Percentiles rank a stretch among this genome's conserved stretches.
These are phyloP conservation scores for Tylopilus vinaceipallidus DNA, from an alignment of 768 basidiomycete species.

Conservation along the genomic window DNA sequence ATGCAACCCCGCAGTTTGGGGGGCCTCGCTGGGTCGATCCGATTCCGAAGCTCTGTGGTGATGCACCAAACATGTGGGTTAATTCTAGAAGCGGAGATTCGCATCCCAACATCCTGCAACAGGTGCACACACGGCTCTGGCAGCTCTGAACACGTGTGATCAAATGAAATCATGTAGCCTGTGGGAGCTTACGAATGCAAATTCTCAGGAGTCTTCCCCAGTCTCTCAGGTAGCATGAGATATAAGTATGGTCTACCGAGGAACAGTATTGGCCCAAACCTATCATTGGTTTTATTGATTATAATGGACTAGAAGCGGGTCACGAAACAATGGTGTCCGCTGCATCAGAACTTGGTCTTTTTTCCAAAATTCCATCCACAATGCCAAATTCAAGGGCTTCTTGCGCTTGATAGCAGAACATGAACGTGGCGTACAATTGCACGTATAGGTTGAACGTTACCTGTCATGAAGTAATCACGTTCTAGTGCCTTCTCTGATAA, in stretches of 20 bases:
- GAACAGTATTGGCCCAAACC: conserved; percentile 2
- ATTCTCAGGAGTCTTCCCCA: conserved; percentile 13
- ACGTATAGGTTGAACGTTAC: conserved; percentile 34
- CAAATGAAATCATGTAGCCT: conserved; percentile 11
- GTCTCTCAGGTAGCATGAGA: conserved; percentile 13
- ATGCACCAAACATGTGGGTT: conserved; percentile 15
- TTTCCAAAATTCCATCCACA: conserved; percentile 88
- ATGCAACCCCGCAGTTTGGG: conserved; percentile 33
- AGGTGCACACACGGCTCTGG: conserved; percentile 13
- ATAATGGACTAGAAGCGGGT: conserved; percentile 7
- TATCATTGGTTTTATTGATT: conserved; percentile 14
- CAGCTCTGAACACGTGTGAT: conserved; percentile 23
- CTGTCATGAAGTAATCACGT: conserved; percentile 95
- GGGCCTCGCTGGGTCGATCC: conserved; percentile 26
- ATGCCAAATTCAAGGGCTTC: conserved; percentile 92
- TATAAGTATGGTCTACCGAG: conserved; percentile 2
- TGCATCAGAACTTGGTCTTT: conserved; percentile 59
- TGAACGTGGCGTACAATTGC: conserved; percentile 20
- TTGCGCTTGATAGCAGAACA: conserved; percentile 50
- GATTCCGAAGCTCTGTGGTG: conserved; percentile 16
- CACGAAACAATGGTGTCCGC: conserved; percentile 22
- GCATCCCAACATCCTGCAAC: conserved; percentile 15
- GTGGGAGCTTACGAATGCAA: conserved; percentile 16
- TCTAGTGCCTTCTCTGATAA: conserved; percentile 80
- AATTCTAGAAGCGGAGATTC: conserved; percentile 27